Percentiles rank a stretch among this genome's conserved stretches.
phyloP scores from a whole-genome alignment of 768 basidiomycete species.

The Trametopsis cervina region DNA sequence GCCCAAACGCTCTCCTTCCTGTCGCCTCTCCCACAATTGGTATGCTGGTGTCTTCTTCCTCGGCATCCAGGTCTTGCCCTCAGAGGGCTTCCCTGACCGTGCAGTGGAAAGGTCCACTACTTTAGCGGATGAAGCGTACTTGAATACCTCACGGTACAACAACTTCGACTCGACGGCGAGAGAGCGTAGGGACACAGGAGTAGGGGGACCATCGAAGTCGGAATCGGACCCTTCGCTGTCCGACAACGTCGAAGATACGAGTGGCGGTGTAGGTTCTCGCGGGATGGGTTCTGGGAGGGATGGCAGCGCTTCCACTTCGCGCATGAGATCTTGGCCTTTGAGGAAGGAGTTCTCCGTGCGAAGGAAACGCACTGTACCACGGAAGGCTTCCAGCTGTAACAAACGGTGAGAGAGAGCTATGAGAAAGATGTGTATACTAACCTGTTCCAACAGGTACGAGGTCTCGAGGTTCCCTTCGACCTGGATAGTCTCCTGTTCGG shows the following conservation, averaged over 20 bases:
- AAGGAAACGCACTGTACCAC: slow-evolving; percentile 87
- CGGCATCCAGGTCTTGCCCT: slow-evolving; percentile 61
- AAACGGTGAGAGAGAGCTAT: slow-evolving; percentile 4
- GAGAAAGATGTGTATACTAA: slow-evolving; percentile 18
- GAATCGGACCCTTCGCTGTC: slow-evolving; percentile 61
- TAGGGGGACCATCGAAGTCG: slow-evolving; percentile 37
- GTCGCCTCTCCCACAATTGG: slow-evolving; percentile 70
- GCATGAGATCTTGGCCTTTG: slow-evolving; percentile 85
- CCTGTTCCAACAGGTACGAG: slow-evolving; percentile 84
- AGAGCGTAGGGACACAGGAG: slow-evolving; percentile 52
- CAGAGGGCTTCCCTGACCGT: slow-evolving; percentile 37
- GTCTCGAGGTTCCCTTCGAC: slow-evolving; percentile 83
- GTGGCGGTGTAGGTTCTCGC: slow-evolving; percentile 55
- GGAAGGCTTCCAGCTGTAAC: slow-evolving; percentile 78
- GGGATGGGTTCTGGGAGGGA: slow-evolving; percentile 44
- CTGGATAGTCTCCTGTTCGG: slow-evolving; percentile 54
- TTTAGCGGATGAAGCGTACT: slow-evolving; percentile 72
- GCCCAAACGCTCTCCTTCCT: slow-evolving; percentile 68
- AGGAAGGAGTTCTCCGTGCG: slow-evolving; percentile 90
- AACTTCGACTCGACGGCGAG: slow-evolving; percentile 78
- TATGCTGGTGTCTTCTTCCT: slow-evolving; percentile 76
- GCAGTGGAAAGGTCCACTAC: slow-evolving; percentile 78
- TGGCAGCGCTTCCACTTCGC: slow-evolving; percentile 72
- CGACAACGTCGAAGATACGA: slow-evolving; percentile 56
- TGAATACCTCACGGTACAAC: slow-evolving; percentile 84